Conservation (phyloP, 495 filamentous ascomycete genomes). For the Hyaloscypha finlandica region DNA sequence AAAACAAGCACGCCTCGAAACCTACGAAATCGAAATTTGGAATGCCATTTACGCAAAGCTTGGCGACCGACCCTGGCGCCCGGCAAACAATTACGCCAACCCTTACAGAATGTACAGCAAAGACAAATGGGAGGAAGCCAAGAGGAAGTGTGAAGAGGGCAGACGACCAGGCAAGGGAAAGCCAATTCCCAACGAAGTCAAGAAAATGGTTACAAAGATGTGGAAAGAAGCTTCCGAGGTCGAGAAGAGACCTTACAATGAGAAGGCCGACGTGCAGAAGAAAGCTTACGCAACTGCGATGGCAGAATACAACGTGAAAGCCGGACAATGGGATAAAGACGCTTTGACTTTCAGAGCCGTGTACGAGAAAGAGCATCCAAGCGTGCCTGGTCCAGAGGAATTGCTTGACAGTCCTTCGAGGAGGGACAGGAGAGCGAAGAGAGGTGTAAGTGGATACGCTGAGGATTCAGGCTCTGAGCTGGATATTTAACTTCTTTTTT, state of each 20-base stretch:
- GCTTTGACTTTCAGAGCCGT: conserved; percentile 58
- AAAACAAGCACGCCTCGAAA: conserved; percentile 58
- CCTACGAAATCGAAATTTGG: conserved; percentile 74
- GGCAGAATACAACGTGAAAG: conserved; percentile 56
- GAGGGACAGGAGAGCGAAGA: conserved; percentile 33
- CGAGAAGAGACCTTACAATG: conserved; percentile 72
- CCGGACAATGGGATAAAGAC: conserved; percentile 69
- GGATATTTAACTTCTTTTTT: conserved; percentile 17
- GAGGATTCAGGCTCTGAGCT: conserved; percentile 32
- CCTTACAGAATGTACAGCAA: conserved; percentile 79
- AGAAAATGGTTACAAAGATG: conserved; percentile 79
- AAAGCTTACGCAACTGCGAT: conserved; percentile 57
- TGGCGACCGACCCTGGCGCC: conserved; percentile 71
- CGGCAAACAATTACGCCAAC: conserved; percentile 68
- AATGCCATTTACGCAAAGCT: conserved; percentile 66
- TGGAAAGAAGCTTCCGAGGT: conserved; percentile 77
- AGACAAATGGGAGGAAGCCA: conserved; percentile 74
- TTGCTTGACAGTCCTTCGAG: conserved; percentile 28
- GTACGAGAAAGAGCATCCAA: conserved; percentile 65
- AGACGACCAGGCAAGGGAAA: conserved; percentile 65
- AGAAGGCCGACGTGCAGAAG: conserved; percentile 68
- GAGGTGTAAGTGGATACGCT: conserved; percentile 33
- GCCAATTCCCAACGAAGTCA: conserved; percentile 76
- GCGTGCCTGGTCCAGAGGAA: conserved; percentile 39
- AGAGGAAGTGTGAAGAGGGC: conserved; percentile 68